Base-by-base conservation (phyloP, 1,284 basidiomycete species). In the Melampsora larici-populina region DNA sequence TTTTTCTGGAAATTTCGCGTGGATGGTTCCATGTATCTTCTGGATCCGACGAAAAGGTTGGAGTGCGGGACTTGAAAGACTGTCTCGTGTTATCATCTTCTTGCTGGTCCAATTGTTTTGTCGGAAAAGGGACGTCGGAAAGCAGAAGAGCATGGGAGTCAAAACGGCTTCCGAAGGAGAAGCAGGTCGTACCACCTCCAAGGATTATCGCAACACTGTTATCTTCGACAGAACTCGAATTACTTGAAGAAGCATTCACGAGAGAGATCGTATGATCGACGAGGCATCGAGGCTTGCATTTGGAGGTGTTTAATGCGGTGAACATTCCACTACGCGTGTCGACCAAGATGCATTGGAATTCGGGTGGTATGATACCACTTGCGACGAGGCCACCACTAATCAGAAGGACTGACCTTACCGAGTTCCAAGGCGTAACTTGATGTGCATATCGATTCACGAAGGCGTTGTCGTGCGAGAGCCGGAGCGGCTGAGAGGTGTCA, bases 81-180 rank as follows among this genome's bases (percentile, higher is more conserved):
- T 4, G 62, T 46, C 33, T 58, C 17, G 40, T 70, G 1, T 58
- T 0, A 60, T 60, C 9, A 1, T 43, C 49, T 33, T 66, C 62
- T n/a, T 65, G 40, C 17, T 64, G 26, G 9, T 55, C 21, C 11
- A 33, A 62, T 21, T 66, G 36, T n/a, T 70, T 11, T 13, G 48
- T 21, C 31, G 43, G 31, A 3, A 70, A 29, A 51, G 62, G 43
- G 17, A 26, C 55, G 63, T 78, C 68, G 17, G 68, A 48, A 18
- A 78, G 18, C 21, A 78, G 36, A 31, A 64, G n/a, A 36, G 24
- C n/a, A 43, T 43, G n/a, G 51, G 43, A 64, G 51, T 78, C 75
- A 36, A 78, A 78, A 13, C 48, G 60, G 31, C 75, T 78, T 58
- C 75, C 75, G 31, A 78, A 70, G 24, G 75, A 78, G 40, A 78